Conservation (phyloP, 306 rosid genomes). For the Lotus japonicus region DNA sequence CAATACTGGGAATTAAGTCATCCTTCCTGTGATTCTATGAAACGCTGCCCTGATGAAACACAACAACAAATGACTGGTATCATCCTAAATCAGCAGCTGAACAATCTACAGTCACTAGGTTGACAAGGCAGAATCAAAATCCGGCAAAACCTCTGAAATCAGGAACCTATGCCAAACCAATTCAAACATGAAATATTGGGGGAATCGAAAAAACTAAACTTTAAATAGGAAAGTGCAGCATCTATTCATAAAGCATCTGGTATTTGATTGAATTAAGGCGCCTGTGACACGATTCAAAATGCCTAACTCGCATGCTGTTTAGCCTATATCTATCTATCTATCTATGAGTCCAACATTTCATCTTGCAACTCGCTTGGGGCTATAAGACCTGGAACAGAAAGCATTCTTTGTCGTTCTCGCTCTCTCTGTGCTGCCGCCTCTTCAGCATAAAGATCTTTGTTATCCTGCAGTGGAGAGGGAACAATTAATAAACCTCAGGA, state of each 20-base stretch:
- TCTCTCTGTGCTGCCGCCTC: slow-evolving; percentile 95
- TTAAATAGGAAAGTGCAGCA: slow-evolving; percentile 26
- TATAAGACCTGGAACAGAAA: slow-evolving; percentile 89
- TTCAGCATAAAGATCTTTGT: slow-evolving; percentile 95
- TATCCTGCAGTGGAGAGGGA: slow-evolving; percentile 52
- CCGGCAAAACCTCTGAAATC: slow-evolving; percentile 33
- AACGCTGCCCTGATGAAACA: slow-evolving; percentile 22
- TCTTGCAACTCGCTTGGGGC: slow-evolving; percentile 96
- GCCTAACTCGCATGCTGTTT: slow-evolving; percentile 14
- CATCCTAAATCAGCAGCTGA: slow-evolving; percentile 63
- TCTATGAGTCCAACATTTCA: slow-evolving; percentile 87
- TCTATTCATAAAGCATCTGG: too few species aligned
- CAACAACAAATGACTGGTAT: slow-evolving; percentile 30
- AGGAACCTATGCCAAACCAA: slow-evolving; percentile 34
- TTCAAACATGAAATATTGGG: slow-evolving; percentile 44
- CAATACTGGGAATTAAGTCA: slow-evolving; percentile 38
- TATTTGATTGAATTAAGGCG: too few species aligned
- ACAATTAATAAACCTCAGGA: not conserved
- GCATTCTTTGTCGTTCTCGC: slow-evolving; percentile 91
- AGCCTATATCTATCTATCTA: slow-evolving; percentile 26
- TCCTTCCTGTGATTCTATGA: slow-evolving; percentile 33
- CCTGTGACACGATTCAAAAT: too few species aligned
- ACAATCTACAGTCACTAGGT: slow-evolving; percentile 57
- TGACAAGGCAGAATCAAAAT: slow-evolving; percentile 34
- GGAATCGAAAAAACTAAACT: slow-evolving; percentile 33